Conservation (phyloP, 345 rosid genomes). For the Nasturtium officinale region DNA sequence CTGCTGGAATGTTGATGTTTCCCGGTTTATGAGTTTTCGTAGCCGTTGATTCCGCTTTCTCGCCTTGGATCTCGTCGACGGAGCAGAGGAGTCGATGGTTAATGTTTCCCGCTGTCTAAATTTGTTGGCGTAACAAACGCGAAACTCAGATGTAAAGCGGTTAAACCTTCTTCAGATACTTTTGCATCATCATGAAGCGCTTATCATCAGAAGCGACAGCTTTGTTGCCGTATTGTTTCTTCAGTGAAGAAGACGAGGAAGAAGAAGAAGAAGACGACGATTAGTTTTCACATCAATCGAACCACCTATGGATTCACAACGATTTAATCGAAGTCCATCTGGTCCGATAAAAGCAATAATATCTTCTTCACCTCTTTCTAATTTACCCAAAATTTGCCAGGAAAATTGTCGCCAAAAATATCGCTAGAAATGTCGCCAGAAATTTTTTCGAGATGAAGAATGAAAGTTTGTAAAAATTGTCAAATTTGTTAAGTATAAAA, state of each 20-base stretch:
- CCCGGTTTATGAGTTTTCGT: conserved; percentile 49
- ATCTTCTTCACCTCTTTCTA: too few species aligned
- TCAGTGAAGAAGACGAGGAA: conserved; percentile 34
- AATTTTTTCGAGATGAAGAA: too few species aligned
- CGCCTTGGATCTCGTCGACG: conserved; percentile 30
- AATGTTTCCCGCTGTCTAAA: conserved; percentile 59
- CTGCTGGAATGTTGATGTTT: conserved; percentile 64
- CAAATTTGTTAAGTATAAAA: too few species aligned
- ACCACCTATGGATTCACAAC: too few species aligned
- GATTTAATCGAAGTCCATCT: too few species aligned
- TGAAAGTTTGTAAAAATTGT: too few species aligned
- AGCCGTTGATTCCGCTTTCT: conserved; percentile 42
- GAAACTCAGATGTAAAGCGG: conserved; percentile 89
- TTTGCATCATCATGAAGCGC: conserved; percentile 71
- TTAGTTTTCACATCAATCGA: conserved; percentile 28
- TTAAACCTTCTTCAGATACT: conserved; percentile 84
- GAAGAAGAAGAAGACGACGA: conserved; percentile 24
- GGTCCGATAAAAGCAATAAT: too few species aligned
- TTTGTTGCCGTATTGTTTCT: conserved; percentile 47
- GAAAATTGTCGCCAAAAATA: too few species aligned
- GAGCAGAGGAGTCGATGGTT: conserved; percentile 28
- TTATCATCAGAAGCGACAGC: conserved; percentile 50
- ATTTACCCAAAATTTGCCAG: too few species aligned
- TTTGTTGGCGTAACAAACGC: conserved; percentile 66
- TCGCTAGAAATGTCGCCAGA: too few species aligned